Evolutionary conservation across 345 rosid genomes (phyloP).

Genomic region (Leavenworthia alabamica): DNA sequence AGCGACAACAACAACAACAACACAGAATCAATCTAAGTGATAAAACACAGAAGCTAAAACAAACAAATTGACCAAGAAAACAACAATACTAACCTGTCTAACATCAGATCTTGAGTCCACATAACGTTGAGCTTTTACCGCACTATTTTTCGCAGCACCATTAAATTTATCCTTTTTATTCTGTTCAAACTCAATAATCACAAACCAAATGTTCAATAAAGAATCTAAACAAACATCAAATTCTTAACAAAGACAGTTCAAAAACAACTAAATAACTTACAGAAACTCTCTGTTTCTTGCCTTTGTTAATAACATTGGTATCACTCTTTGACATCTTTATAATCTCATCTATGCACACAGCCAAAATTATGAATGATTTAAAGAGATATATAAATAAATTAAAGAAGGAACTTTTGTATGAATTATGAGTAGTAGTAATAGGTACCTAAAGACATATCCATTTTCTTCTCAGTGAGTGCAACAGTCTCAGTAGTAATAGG

Average conservation of each 20-base stretch:
- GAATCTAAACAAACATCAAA: conserved; percentile 1
- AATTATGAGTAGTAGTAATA: no score
- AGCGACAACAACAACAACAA: background rate
- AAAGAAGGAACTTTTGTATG: background rate
- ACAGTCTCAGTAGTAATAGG: conserved; percentile 70
- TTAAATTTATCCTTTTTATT: conserved; percentile 49
- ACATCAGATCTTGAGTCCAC: conserved; percentile 58
- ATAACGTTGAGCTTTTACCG: conserved; percentile 42
- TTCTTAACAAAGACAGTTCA: background rate
- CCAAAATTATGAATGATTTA: background rate
- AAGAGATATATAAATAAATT: background rate
- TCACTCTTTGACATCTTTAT: conserved; percentile 72
- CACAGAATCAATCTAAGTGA: background rate
- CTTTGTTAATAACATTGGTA: conserved; percentile 31
- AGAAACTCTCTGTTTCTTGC: conserved; percentile 49
- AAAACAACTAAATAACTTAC: conserved; percentile 32
- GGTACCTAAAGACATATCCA: conserved; percentile 89
- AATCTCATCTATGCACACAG: conserved; percentile 49
- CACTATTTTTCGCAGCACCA: conserved; percentile 38
- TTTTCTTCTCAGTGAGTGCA: conserved; percentile 78
- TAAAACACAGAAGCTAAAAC: background rate
- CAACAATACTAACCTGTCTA: conserved; percentile 57
- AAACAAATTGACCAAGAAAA: background rate
- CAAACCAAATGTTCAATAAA: conserved; percentile 3
- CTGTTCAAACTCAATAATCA: conserved; percentile 28